phyloP scores from a whole-genome alignment of 495 filamentous ascomycete genomes.

The Mycothermus thermophilus region DNA sequence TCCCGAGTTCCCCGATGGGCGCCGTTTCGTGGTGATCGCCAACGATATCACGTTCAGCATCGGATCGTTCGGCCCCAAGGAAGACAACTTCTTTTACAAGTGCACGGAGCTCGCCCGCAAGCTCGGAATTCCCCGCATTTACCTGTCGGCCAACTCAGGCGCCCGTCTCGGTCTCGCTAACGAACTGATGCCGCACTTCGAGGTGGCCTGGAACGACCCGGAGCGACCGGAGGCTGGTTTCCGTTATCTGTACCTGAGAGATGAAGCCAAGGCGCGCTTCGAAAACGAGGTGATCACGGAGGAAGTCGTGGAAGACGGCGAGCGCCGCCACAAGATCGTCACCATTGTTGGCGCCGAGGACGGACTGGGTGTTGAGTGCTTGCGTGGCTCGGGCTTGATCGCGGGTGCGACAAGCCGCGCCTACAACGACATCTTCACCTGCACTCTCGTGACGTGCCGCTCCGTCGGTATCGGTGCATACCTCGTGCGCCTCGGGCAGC shows the following conservation, averaged over 20 bases:
- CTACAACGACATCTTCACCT: slow-evolving; percentile 98
- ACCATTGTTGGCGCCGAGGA: slow-evolving; percentile 91
- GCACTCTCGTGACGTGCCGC: slow-evolving; percentile 93
- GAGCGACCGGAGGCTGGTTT: slow-evolving; percentile 79
- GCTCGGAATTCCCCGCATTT: slow-evolving; percentile 89
- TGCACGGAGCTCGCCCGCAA: slow-evolving; percentile 90
- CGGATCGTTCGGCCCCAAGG: slow-evolving; percentile 87
- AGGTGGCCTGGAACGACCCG: slow-evolving; percentile 86
- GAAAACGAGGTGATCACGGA: slow-evolving; percentile 87
- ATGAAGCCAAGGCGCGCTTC: slow-evolving; percentile 75
- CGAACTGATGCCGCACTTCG: slow-evolving; percentile 92
- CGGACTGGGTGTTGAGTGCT: slow-evolving; percentile 92
- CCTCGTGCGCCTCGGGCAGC: slow-evolving; percentile 91
- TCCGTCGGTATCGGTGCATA: slow-evolving; percentile 98
- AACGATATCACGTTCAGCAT: slow-evolving; percentile 99
- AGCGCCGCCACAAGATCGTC: slow-evolving; percentile 85
- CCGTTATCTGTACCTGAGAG: slow-evolving; percentile 94
- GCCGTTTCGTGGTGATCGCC: slow-evolving; percentile 88
- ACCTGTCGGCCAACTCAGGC: slow-evolving; percentile 98
- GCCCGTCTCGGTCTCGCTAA: slow-evolving; percentile 94
- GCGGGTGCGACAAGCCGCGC: slow-evolving; percentile 92
- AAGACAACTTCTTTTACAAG: slow-evolving; percentile 98
- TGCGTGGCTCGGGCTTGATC: slow-evolving; percentile 94
- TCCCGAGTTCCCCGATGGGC: slow-evolving; percentile 88
- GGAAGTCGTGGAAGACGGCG: slow-evolving; percentile 67